A percentile compares a stretch with the other conserved stretches of the same genome.
These are phyloP conservation scores for Nicotiana sylvestris DNA, from an alignment of 257 asterid genomes.

Conservation along the genomic window DNA sequence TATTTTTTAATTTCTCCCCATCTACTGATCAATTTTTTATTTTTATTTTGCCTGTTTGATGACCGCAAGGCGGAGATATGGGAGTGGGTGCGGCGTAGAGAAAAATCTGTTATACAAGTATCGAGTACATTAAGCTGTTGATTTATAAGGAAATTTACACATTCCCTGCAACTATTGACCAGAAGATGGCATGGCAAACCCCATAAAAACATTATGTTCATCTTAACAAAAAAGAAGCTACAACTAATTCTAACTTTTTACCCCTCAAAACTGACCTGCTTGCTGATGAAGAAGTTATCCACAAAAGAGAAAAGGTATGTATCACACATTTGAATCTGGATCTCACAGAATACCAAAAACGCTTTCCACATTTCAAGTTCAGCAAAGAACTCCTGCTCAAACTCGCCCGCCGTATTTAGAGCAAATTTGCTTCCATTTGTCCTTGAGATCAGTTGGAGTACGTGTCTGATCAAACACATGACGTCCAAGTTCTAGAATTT, in stretches of 20 bases:
- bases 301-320: not conserved
- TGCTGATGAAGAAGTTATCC: conserved; percentile 1
- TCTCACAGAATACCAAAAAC: not conserved
- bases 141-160: not conserved
- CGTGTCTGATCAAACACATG: conserved; percentile 50
- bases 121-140: not conserved
- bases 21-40: too few species aligned
- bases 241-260: not conserved
- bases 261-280: not conserved
- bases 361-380: not conserved
- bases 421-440: conserved; percentile 58
- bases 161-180: not conserved
- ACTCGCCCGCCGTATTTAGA: conserved; percentile 19
- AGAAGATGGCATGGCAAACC: not conserved
- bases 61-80: not conserved
- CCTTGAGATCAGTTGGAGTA: conserved; percentile 59
- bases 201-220: not conserved
- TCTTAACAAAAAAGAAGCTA: not conserved
- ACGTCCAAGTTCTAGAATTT: conserved; percentile 46
- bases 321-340: not conserved
- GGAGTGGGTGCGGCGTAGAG: not conserved
- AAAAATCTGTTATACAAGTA: not conserved
- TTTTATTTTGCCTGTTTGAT: not conserved
- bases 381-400: not conserved
- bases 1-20: too few species aligned